Conservation (phyloP, 2,329 filamentous ascomycete species). For the Ceratocystis colombiana region DNA sequence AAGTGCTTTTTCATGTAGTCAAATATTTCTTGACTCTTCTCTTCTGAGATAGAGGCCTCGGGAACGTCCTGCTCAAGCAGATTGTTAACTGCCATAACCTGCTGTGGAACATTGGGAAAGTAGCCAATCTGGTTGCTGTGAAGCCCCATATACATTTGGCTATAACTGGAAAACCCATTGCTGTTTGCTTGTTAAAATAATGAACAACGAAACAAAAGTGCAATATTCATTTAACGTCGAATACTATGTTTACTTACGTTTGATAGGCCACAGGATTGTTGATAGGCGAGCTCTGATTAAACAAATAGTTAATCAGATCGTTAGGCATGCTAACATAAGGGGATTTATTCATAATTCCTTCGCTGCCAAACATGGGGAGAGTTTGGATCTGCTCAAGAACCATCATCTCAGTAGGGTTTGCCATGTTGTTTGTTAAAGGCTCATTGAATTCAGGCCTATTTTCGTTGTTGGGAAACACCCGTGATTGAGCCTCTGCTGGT, state of each 20-base stretch:
- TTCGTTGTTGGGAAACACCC: conserved; percentile 23
- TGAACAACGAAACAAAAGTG: not conserved
- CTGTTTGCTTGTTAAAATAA: conserved; percentile 13
- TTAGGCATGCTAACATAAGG: conserved; percentile 75
- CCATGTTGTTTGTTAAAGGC: conserved; percentile 4
- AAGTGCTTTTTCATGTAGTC: conserved; percentile 74
- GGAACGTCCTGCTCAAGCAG: conserved; percentile 70
- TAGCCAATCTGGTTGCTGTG: conserved; percentile 39
- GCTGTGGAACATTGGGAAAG: conserved; percentile 53
- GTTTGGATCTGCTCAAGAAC: conserved; percentile 55
- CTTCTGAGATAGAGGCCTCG: conserved; percentile 72
- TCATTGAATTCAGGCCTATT: conserved; percentile 19
- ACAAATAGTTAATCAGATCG: conserved; percentile 77
- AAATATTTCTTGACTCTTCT: conserved; percentile 73
- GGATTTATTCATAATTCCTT: conserved; percentile 68
- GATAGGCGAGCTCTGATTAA: conserved; percentile 42
- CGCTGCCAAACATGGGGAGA: conserved; percentile 78
- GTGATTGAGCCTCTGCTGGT: conserved; percentile 21
- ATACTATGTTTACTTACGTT: conserved; percentile 18
- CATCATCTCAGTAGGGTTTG: conserved; percentile 42
- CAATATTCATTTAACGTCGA: too few species aligned
- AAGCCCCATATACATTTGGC: conserved; percentile 25
- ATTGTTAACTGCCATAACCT: conserved; percentile 84
- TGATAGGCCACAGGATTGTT: conserved; percentile 27
- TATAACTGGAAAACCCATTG: conserved; percentile 24